Evolutionary conservation across 1,139 yeast genomes (phyloP).

Genomic region (Yamadazyma sp.): DNA sequence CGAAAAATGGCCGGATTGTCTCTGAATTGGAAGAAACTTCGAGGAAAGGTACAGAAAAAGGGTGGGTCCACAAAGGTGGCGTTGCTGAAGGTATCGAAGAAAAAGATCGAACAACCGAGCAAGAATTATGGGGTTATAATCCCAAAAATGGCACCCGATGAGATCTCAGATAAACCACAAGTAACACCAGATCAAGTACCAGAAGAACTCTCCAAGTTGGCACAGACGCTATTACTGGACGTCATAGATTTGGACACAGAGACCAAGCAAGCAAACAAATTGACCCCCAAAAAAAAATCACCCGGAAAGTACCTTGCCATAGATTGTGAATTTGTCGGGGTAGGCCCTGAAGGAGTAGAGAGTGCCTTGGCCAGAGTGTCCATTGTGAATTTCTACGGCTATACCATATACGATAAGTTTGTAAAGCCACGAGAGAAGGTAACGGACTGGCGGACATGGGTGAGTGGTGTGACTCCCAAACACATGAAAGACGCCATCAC

Average conservation of each 20-base stretch:
- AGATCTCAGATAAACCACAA: no score
- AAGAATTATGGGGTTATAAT: neutral
- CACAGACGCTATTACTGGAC: conserved; percentile 30
- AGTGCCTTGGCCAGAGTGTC: conserved; percentile 87
- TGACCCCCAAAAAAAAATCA: conserved; percentile 26
- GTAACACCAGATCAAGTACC: neutral
- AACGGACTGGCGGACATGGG: conserved; percentile 92
- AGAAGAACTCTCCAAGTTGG: conserved; percentile 18
- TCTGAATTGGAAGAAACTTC: conserved; percentile 38
- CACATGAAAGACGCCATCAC: conserved; percentile 67
- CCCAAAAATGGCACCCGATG: neutral
- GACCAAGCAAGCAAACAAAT: conserved; percentile 15
- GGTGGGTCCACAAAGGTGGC: neutral
- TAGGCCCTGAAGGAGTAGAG: conserved; percentile 67
- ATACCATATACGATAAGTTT: conserved; percentile 65
- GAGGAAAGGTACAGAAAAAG: conserved; percentile 21
- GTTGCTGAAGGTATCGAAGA: neutral
- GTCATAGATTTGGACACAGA: conserved; percentile 18
- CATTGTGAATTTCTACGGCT: conserved; percentile 79
- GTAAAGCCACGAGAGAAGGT: conserved; percentile 76
- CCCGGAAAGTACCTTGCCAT: conserved; percentile 77
- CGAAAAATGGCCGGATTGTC: conserved; percentile 23
- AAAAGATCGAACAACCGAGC: neutral
- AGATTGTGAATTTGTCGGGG: conserved; percentile 95
- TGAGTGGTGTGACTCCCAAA: conserved; percentile 78